Percentiles rank a stretch among this genome's conserved stretches.
phyloP scores from a whole-genome alignment of 495 filamentous ascomycete species.

The Geoglossum glabrum region DNA sequence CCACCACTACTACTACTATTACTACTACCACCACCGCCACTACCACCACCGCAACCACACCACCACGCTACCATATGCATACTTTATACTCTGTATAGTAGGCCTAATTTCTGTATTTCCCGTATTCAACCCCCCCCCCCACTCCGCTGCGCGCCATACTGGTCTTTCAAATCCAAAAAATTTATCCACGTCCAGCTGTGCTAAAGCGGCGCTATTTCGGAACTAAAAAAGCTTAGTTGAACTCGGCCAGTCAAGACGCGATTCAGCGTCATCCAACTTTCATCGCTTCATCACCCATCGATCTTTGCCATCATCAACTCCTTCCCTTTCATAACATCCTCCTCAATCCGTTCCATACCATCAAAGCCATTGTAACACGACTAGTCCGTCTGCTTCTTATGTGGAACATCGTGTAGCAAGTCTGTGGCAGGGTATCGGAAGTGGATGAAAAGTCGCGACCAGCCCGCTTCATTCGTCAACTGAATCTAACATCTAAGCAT shows the following conservation, averaged over 20 bases:
- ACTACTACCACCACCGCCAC: too few species aligned
- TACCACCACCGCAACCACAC: too few species aligned
- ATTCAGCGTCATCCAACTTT: not conserved
- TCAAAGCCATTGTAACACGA: not conserved
- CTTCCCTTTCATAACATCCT: not conserved
- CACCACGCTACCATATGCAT: too few species aligned
- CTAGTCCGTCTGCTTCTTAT: not conserved
- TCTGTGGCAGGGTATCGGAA: not conserved
- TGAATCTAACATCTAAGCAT: not conserved
- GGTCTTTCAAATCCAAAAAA: too few species aligned
- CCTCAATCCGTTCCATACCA: not conserved
- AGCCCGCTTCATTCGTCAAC: not conserved
- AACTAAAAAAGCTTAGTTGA: not conserved
- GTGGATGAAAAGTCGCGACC: not conserved
- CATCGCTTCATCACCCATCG: not conserved
- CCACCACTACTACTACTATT: too few species aligned
- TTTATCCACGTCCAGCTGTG: too few species aligned
- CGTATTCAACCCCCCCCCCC: too few species aligned
- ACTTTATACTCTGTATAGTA: too few species aligned
- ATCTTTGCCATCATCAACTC: not conserved
- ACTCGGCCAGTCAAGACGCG: not conserved
- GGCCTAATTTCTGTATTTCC: too few species aligned
- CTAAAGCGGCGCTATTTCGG: too few species aligned
- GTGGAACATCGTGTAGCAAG: conserved; percentile 1
- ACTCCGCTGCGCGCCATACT: too few species aligned